Conservation (phyloP, 306 rosid species). For the Luffa acutangula region DNA sequence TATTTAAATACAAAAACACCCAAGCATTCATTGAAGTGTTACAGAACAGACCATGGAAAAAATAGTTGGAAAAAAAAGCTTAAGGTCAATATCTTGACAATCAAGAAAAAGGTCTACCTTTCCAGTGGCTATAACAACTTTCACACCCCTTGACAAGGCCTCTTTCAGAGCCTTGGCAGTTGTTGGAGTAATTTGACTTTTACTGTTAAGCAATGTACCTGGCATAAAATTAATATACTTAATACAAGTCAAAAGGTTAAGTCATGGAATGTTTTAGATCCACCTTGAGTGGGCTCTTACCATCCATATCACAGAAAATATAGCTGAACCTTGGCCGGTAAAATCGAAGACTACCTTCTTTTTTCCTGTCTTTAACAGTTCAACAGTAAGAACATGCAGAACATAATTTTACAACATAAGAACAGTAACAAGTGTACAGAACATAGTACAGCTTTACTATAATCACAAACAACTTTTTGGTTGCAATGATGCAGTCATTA, state of each 20-base stretch:
- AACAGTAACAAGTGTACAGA: conserved; percentile 4
- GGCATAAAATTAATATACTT: conserved; percentile 16
- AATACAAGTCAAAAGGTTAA: conserved; percentile 18
- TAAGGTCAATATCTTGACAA: background rate
- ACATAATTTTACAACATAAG: conserved; percentile 20
- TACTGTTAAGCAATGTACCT: conserved; percentile 89
- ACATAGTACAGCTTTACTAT: background rate
- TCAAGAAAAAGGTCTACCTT: conserved; percentile 41
- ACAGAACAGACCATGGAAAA: background rate
- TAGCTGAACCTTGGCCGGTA: conserved; percentile 79
- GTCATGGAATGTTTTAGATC: background rate
- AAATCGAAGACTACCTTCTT: conserved; percentile 74
- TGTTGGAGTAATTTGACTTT: conserved; percentile 54
- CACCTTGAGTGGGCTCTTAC: conserved; percentile 27
- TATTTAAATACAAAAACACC: background rate
- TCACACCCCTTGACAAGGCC: conserved; percentile 72
- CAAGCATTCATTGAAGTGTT: background rate
- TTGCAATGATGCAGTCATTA: background rate
- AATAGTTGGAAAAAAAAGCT: background rate
- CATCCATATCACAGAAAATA: conserved; percentile 97
- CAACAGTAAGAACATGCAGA: conserved; percentile 32
- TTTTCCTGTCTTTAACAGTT: conserved; percentile 83
- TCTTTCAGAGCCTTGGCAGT: conserved; percentile 69
- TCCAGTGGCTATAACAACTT: conserved; percentile 93
- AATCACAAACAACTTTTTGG: background rate